Evolutionary conservation across 2,329 filamentous ascomycete genomes (phyloP).

Genomic region (Colletotrichum sp.): DNA sequence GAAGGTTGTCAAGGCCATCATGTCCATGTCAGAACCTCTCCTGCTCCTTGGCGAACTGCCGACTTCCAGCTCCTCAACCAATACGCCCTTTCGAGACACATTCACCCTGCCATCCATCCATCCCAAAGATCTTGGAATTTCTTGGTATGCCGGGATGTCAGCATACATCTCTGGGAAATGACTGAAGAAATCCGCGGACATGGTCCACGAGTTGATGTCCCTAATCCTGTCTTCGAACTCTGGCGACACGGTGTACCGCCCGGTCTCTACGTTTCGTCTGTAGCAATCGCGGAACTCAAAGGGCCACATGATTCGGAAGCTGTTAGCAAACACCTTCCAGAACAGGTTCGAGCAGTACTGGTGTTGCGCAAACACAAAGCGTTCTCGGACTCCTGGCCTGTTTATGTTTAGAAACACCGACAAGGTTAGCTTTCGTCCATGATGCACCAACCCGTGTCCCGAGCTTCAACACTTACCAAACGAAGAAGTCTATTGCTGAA

Average conservation of each 20-base stretch:
- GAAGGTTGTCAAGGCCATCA: neutral
- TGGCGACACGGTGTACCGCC: conserved; percentile 21
- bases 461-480: conserved; percentile 24
- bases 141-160: conserved; percentile 12
- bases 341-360: conserved; percentile 29
- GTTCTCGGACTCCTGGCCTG: conserved; percentile 32
- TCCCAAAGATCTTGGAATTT: neutral
- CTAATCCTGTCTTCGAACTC: conserved; percentile 28
- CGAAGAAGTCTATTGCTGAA: conserved; percentile 33
- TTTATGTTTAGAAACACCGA: neutral
- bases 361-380: conserved; percentile 32
- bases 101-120: neutral
- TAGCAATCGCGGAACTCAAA: conserved; percentile 31
- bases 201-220: conserved; percentile 32
- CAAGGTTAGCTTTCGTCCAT: neutral
- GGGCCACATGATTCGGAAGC: conserved; percentile 28
- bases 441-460: neutral
- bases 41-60: neutral
- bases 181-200: conserved; percentile 29
- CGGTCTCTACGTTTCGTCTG: conserved; percentile 25
- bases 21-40: neutral
- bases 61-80: neutral
- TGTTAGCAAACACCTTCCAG: conserved; percentile 29
- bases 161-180: conserved; percentile 27
- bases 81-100: too few species aligned